Conservation (phyloP, 345 rosid species). For the Firmiana major region DNA sequence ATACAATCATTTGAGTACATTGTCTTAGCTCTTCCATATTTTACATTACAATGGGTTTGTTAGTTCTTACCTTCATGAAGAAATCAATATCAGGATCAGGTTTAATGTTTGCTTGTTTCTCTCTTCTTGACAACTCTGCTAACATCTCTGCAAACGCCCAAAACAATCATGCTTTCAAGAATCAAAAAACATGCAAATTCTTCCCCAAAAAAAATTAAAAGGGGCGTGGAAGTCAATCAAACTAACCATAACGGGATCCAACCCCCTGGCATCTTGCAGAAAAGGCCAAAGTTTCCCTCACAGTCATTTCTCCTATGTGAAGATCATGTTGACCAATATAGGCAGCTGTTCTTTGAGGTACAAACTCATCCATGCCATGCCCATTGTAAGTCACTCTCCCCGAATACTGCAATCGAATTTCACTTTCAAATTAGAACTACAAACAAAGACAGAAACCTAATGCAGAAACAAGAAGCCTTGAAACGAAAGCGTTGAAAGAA, state of each 20-base stretch:
- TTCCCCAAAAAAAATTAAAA: background rate
- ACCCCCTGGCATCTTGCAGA: constrained; percentile 77
- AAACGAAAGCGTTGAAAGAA: constrained; percentile 6
- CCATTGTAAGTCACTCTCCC: constrained; percentile 65
- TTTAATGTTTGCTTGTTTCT: constrained; percentile 66
- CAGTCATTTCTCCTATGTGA: constrained; percentile 60
- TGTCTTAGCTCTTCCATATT: background rate
- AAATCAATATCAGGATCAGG: constrained; percentile 83
- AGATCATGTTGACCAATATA: constrained; percentile 69
- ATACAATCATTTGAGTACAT: too few species aligned
- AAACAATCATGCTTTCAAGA: background rate
- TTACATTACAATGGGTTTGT: background rate
- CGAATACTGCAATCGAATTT: constrained; percentile 25
- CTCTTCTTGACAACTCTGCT: constrained; percentile 72
- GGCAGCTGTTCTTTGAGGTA: constrained; percentile 63
- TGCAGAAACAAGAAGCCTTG: constrained; percentile 4
- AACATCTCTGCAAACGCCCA: constrained; percentile 45
- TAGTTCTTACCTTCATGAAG: constrained; percentile 59
- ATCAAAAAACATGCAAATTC: background rate
- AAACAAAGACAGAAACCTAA: background rate
- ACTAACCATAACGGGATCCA: constrained; percentile 56
- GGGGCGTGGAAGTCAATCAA: background rate
- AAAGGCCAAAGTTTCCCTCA: constrained; percentile 71
- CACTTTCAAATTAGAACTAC: constrained; percentile 13
- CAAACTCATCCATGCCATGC: constrained; percentile 51